Evolutionary conservation across 768 basidiomycete species (phyloP).

Genomic region (Pleurotus tuoliensis): DNA sequence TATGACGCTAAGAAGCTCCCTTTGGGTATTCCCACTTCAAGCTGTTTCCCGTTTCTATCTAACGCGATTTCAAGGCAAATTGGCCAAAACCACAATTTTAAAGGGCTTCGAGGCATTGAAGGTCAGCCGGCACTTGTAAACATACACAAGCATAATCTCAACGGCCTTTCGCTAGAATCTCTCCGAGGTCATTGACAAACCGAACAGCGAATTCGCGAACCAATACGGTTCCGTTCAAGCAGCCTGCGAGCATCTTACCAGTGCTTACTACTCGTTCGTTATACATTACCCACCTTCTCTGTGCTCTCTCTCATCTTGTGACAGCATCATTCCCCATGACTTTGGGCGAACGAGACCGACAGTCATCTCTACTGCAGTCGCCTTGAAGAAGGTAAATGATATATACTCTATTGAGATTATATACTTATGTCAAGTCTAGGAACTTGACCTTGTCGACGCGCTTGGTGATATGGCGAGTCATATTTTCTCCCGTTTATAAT

Average conservation of each 20-base stretch:
- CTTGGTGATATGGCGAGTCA: slow-evolving; percentile 56
- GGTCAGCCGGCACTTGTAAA: slow-evolving; percentile 20
- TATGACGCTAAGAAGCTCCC: slow-evolving; percentile 65
- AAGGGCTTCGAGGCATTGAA: slow-evolving; percentile 58
- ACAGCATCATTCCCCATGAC: slow-evolving; percentile 58
- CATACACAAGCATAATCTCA: background rate
- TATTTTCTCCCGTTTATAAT: background rate
- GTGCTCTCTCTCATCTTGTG: background rate
- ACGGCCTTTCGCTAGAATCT: slow-evolving; percentile 28
- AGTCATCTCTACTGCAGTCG: slow-evolving; percentile 32
- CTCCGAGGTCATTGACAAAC: slow-evolving; percentile 49
- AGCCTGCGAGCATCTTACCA: slow-evolving; percentile 46
- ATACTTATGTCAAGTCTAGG: slow-evolving; percentile 23
- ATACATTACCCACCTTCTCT: background rate
- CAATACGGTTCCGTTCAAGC: slow-evolving; percentile 29
- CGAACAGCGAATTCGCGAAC: slow-evolving; percentile 33
- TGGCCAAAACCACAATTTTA: slow-evolving; percentile 57
- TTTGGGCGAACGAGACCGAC: slow-evolving; percentile 48
- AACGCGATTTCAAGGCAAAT: slow-evolving; percentile 39
- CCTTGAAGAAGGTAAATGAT: slow-evolving; percentile 37
- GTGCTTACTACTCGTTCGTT: slow-evolving; percentile 54
- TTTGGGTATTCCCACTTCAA: slow-evolving; percentile 33
- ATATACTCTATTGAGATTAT: background rate
- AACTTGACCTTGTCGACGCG: slow-evolving; percentile 61
- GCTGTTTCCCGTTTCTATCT: background rate